Percentiles rank a stretch among this genome's conserved stretches.
Evolutionary conservation across 1,284 basidiomycete species (phyloP).

Genomic region (Caloboletus firmus): DNA sequence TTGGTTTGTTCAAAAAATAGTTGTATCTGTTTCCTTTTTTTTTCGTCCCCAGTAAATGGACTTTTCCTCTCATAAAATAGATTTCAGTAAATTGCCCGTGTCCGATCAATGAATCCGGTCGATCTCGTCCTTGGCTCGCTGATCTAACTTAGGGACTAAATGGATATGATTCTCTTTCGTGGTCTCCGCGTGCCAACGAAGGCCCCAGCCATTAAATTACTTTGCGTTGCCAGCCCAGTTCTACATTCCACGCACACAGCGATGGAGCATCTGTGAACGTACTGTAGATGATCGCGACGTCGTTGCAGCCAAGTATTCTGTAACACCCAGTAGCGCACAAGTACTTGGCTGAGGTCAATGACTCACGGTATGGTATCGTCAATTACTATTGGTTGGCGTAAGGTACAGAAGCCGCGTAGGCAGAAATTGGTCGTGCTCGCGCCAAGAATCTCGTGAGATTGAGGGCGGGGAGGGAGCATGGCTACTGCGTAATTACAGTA

Average conservation of each 20-base stretch:
- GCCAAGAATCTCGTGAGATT: not conserved
- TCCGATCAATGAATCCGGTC: not conserved
- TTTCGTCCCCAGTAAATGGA: too few species aligned
- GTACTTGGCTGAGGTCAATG: not conserved
- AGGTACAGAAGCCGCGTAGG: not conserved
- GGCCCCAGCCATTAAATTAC: not conserved
- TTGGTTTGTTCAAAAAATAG: too few species aligned
- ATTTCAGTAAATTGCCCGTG: not conserved
- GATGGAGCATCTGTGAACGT: not conserved
- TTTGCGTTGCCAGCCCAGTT: not conserved
- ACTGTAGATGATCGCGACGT: not conserved
- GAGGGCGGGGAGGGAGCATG: not conserved
- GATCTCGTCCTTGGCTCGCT: conserved; percentile 2
- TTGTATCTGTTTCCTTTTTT: too few species aligned
- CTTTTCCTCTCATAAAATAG: not conserved
- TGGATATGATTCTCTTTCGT: not conserved
- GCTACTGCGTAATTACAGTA: not conserved
- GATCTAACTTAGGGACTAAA: not conserved
- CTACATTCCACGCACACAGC: not conserved
- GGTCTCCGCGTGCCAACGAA: conserved; percentile 19
- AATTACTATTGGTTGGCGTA: not conserved
- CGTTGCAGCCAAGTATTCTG: not conserved
- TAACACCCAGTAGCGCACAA: not conserved
- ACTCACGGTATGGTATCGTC: not conserved
- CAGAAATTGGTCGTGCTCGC: not conserved